Base-by-base conservation (phyloP, 2,329 filamentous ascomycete species). In the Nothopassalora personata region DNA sequence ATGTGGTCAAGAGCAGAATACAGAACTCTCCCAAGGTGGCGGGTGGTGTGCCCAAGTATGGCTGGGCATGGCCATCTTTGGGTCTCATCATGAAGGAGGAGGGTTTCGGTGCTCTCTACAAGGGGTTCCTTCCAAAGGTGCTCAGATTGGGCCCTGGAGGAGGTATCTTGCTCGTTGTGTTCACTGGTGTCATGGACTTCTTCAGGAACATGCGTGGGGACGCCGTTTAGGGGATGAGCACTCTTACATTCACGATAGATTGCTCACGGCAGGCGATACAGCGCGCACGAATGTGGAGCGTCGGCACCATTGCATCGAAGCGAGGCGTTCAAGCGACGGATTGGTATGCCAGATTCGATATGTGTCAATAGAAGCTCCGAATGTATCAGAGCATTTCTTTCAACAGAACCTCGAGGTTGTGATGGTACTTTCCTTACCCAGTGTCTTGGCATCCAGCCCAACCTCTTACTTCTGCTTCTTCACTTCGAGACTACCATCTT, bases 1-100 rank as follows among this genome's bases (percentile, higher is more conserved):
- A 97, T 71, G 93, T 97, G 19, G 92, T 97, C 79, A 99, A 99
- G 84, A 95, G 90, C 66, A 88, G 94, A 64, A 99, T 99, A 67
- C 94, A 99, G 78, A 99, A 99, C 79, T 91, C 85, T 57, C 82
- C 89, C 66, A 93, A 89, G 81, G 79, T 96, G 43, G 75, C 88
- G n/a, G 94, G 94, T 5, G 81, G 84, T 56, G 78, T 86, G 23
- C 90, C 90, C 72, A 99, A 99, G 83, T 99, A 99, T 81, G 97
- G 97, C 84, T 99, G 94, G 94, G 94, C 94, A 33, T 96, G 87
- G 84, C 90, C 91, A 50, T 86, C 91, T 23, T 81, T 97, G 53
- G 87, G 83, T 58, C 94, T 90, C 7, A 90, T 99, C 61, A 86
- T 91, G 77, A 90, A 85, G 78, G 94, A 99, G 79, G 94, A 99